A percentile compares a stretch with the other conserved stretches of the same genome.
These are phyloP conservation scores for Gossypium stocksii DNA, from an alignment of 345 rosid genomes.

Conservation along the genomic window DNA sequence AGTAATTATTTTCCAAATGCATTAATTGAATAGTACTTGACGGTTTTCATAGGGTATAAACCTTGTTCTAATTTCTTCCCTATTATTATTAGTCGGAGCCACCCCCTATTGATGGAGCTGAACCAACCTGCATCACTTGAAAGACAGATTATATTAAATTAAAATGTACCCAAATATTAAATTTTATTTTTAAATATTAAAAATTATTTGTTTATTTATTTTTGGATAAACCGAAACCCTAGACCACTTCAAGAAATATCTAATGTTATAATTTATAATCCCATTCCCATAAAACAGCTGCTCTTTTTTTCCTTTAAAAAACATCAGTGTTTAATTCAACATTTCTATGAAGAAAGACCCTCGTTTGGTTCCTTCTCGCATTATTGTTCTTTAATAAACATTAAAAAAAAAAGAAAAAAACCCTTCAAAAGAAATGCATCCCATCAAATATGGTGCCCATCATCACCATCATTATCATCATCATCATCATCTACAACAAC, in stretches of 20 bases:
- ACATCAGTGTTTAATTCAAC: neutral
- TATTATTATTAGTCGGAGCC: no score
- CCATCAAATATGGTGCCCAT: constrained; percentile 10
- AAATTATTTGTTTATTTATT: neutral
- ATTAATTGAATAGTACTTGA: no score
- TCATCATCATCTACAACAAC: constrained; percentile 10
- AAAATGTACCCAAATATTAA: no score
- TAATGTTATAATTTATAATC: neutral
- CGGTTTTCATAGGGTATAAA: no score
- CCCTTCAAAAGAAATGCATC: neutral
- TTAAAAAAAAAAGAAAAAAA: neutral
- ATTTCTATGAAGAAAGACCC: no score
- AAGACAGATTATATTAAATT: no score
- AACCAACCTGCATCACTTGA: no score
- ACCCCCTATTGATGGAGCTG: no score
- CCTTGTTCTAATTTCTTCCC: no score
- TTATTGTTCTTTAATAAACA: neutral
- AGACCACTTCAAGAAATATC: neutral
- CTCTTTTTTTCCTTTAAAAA: no score
- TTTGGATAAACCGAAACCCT: constrained; percentile 3
- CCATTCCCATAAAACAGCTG: neutral
- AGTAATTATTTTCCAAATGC: no score
- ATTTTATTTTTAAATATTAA: neutral
- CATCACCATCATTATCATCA: neutral
- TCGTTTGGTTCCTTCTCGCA: neutral